Base-by-base conservation (phyloP, 2,329 filamentous ascomycete genomes). In the Aspergillus sp. region DNA sequence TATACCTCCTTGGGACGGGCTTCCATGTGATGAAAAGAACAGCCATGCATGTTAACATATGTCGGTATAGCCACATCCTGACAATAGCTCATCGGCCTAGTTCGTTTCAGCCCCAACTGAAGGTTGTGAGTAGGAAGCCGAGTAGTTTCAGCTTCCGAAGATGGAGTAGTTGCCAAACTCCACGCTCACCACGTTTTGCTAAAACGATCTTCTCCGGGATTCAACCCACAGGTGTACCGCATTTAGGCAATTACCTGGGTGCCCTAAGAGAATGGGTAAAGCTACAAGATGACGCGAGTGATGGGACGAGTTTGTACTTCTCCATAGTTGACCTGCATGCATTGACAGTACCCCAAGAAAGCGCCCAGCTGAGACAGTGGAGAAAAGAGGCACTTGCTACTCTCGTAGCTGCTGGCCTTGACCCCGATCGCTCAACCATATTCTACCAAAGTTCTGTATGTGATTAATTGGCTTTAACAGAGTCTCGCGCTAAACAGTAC, bases 301-400 rank as follows among this genome's bases (percentile, higher is more conserved):
- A 82, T 2, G 79, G 79, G 4, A 85, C 87, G 10, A 88, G 84
- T 60, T 81, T 97, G 19, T 79, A 96, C 28, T 99, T 90, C 78
- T 96, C 90, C 1, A 86, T 99, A 56, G 95, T 97, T 55, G 95
- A 99, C 76, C 82, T 98, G 19, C 95, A 99, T 78, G 94, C 95
- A 63, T 90, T 99, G 70, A 99, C 95, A 0, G 79, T 89, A 63
- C 87, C 87, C 7, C 91, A 94, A 74, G 78, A 89, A 38, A 82
- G 87, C 0, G 75, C 75, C 1, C 76, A 84, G 61, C 80, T 98
- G 62, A 82, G 82, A 55, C 78, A 80, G 76, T 87, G 85, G 78
- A 89, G 89, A 72, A 85, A 85, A 61, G 88, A 97, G 77, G 88
- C 88, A 65, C 80, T 97, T 66, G 93, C 92, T 7, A 87, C 89